Evolutionary conservation across 768 basidiomycete genomes (phyloP).

Genomic region (Leccinum truebloodii): DNA sequence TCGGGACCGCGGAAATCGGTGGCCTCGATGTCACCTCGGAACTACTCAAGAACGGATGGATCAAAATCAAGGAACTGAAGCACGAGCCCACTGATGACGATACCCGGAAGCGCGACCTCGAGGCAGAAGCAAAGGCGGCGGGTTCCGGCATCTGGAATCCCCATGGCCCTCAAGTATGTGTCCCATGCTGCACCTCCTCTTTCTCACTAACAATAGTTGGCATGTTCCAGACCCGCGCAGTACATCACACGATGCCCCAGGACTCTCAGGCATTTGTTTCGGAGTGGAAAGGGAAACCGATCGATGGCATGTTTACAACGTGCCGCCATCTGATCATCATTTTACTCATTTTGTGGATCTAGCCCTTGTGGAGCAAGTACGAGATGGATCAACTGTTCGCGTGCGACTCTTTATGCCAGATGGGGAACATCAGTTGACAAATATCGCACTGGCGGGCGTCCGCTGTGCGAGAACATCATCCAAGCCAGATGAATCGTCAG

Average conservation of each 20-base stretch:
- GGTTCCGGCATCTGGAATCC: conserved; percentile 87
- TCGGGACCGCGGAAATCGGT: conserved; percentile 72
- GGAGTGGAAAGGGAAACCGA: conserved; percentile 85
- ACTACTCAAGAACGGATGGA: conserved; percentile 90
- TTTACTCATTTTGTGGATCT: conserved; percentile 12
- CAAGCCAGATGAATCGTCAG: conserved; percentile 75
- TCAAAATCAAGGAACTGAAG: conserved; percentile 84
- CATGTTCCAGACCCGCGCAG: conserved; percentile 58
- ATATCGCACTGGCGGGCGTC: conserved; percentile 82
- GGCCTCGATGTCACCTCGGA: conserved; percentile 74
- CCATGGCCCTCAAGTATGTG: conserved; percentile 65
- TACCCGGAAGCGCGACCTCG: conserved; percentile 65
- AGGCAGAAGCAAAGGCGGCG: conserved; percentile 72
- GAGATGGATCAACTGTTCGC: conserved; percentile 89
- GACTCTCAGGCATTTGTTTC: conserved; percentile 88
- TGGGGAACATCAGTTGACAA: conserved; percentile 87
- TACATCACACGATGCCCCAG: conserved; percentile 85
- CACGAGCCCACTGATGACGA: conserved; percentile 84
- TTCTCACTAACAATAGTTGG: conserved; percentile 6
- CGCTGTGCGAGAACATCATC: conserved; percentile 69
- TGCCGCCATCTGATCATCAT: neutral
- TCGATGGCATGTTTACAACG: conserved; percentile 64
- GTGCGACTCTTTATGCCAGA: conserved; percentile 86
- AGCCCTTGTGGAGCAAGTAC: conserved; percentile 94
- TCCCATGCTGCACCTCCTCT: neutral